Base-by-base conservation (phyloP, 2,329 filamentous ascomycete species). In the Alternaria novae-zelandiae region DNA sequence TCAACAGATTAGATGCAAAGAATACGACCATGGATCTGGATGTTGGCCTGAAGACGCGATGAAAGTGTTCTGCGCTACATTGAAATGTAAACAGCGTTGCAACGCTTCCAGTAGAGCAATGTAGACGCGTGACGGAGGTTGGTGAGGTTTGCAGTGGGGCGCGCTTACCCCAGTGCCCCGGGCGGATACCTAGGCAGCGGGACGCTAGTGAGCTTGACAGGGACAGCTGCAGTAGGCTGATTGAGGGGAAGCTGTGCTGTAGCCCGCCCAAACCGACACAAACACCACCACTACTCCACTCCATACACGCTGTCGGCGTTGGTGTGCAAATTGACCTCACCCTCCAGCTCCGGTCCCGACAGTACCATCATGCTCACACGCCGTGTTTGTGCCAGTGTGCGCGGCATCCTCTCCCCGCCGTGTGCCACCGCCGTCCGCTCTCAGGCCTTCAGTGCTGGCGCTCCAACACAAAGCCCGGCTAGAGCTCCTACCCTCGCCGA, bases 401-500 rank as follows among this genome's bases (percentile, higher is more conserved):
- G 75, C 61, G 63, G 62, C 64, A 64, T 69, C 23, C 51, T 74
- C 23, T 50, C 74, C 47, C 67, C 66, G 13, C 63, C 68, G 43
- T 61, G 57, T 47, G 55, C 67, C 20, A 46, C 67, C 20, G 43
- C 60, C 49, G 57, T 67, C 59, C 63, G 59, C 54, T 66, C 73
- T 49, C 78, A 77, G 43, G 68, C 69, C 53, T 79, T 80, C 58
- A 50, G 69, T n/a, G 74, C 70, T 44, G 65, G 68, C 36, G 61
- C 74, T 41, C 70, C 70, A 28, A 64, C 64, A 11, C 76, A 75
- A 60, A 59, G 68, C 64, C 68, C 73, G 54, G 56, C 57, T 49
- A 71, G 75, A 61, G 69, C 73, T 46, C 96, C 96, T n/a, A 89
- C 91, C 41, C 88, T 99, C 70, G 91, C 92, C 79, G 94, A 99